Evolutionary conservation across 140 eudicot species (phyloP).

Genomic region (Bidens hawaiensis): DNA sequence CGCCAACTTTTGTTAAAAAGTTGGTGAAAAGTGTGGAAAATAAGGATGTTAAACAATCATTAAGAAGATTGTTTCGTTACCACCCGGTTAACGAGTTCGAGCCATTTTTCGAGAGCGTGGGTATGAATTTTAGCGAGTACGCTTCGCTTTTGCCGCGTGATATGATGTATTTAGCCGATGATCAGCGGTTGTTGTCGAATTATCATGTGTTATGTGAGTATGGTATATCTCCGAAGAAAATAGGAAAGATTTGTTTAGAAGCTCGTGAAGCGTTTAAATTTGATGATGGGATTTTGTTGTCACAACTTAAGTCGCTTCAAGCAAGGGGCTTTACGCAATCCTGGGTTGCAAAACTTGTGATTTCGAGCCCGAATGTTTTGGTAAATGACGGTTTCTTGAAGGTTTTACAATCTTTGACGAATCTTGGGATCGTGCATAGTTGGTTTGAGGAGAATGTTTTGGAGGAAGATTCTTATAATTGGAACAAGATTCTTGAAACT

Average conservation of each 20-base stretch:
- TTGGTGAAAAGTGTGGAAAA: slow-evolving; percentile 41
- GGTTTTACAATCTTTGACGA: slow-evolving; percentile 34
- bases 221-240: slow-evolving; percentile 48
- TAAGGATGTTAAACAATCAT: slow-evolving; percentile 35
- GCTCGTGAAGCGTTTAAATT: slow-evolving; percentile 54
- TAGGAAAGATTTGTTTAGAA: slow-evolving; percentile 64
- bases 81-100: slow-evolving; percentile 89
- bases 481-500: slow-evolving; percentile 50
- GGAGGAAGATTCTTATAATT: slow-evolving; percentile 39
- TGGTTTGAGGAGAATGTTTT: slow-evolving; percentile 57
- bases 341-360: slow-evolving; percentile 43
- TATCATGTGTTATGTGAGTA: slow-evolving; percentile 57
- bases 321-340: slow-evolving; percentile 45
- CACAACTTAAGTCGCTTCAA: slow-evolving; percentile 38
- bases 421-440: slow-evolving; percentile 35
- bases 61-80: slow-evolving; percentile 59
- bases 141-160: slow-evolving; percentile 44
- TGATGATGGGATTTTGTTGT: slow-evolving; percentile 45
- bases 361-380: slow-evolving; percentile 54
- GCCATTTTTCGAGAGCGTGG: slow-evolving; percentile 88
- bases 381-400: slow-evolving; percentile 33
- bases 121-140: slow-evolving; percentile 54
- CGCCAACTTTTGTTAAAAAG: slow-evolving; percentile 47
- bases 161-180: slow-evolving; percentile 59
- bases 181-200: slow-evolving; percentile 51